Evolutionary conservation across 176 grass and related monocot genomes (phyloP).

Genomic region (Eleusine indica): DNA sequence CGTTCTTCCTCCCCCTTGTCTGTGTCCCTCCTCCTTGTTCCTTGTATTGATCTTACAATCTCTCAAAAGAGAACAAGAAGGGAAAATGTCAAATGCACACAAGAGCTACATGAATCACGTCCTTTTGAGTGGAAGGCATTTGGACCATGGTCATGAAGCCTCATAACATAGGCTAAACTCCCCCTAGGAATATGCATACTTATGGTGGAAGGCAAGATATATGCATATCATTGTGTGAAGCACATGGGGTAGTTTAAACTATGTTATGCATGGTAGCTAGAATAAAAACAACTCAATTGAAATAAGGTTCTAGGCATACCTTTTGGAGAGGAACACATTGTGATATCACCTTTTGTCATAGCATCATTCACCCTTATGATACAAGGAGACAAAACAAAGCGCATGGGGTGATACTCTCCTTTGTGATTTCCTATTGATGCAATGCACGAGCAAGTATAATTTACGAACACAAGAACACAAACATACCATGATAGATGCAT

Average conservation of each 20-base stretch:
- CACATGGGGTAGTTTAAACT: not conserved
- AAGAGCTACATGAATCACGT: not conserved
- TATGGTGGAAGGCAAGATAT: not conserved
- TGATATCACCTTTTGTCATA: too few species aligned
- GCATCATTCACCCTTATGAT: too few species aligned
- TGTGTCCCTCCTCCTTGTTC: not conserved
- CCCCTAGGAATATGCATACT: not conserved
- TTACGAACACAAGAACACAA: too few species aligned
- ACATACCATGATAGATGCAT: not conserved
- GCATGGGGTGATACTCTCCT: too few species aligned
- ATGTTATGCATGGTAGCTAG: not conserved
- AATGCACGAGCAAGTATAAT: too few species aligned
- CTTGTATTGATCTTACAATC: not conserved
- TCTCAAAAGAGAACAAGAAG: not conserved
- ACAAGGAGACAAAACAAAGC: too few species aligned
- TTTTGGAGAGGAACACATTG: too few species aligned
- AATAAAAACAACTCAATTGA: not conserved
- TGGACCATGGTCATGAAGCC: not conserved
- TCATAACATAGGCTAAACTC: not conserved
- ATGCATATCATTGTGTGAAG: not conserved
- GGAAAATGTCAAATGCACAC: not conserved
- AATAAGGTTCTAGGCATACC: too few species aligned
- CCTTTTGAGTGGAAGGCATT: not conserved
- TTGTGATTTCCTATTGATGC: too few species aligned
- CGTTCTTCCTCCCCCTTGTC: too few species aligned